Evolutionary conservation across 2,329 filamentous ascomycete species (phyloP).

Genomic region (Colletotrichum cereale): DNA sequence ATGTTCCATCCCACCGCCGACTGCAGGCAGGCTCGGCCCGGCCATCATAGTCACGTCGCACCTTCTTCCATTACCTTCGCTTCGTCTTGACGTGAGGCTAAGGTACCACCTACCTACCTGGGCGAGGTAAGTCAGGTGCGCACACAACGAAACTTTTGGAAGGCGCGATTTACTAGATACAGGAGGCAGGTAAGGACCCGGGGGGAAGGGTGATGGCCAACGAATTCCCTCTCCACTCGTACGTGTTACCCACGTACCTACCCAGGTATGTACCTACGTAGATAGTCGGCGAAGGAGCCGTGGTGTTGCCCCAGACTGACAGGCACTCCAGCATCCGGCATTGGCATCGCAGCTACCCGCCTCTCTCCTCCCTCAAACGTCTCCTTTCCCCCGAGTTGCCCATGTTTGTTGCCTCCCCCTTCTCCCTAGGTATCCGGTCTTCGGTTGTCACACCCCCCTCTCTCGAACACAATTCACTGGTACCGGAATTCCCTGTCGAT

Average conservation of each 20-base stretch:
- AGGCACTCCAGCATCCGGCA: background rate
- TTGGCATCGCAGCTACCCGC: background rate
- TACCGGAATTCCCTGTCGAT: background rate
- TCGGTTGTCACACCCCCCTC: background rate
- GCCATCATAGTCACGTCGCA: background rate
- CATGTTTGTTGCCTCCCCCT: background rate
- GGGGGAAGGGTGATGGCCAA: background rate
- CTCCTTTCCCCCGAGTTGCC: background rate
- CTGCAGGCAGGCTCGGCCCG: conserved; percentile 31
- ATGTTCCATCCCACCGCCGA: conserved; percentile 8
- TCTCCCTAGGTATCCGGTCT: conserved; percentile 13
- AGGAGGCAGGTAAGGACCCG: background rate
- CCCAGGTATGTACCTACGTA: too few relatives aligned
- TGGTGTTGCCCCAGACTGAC: background rate
- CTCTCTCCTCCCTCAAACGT: background rate
- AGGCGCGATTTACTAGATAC: background rate
- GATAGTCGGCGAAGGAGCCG: background rate
- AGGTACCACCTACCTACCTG: too few relatives aligned
- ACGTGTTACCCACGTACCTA: background rate
- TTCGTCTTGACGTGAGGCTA: background rate
- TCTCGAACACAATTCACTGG: background rate
- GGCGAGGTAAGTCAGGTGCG: background rate
- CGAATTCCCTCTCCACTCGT: background rate
- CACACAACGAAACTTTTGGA: background rate
- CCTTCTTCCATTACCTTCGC: background rate